Evolutionary conservation across 768 basidiomycete species (phyloP), one percentile per base, ranked within the genome.

Genomic region (Mycena metata): DNA sequence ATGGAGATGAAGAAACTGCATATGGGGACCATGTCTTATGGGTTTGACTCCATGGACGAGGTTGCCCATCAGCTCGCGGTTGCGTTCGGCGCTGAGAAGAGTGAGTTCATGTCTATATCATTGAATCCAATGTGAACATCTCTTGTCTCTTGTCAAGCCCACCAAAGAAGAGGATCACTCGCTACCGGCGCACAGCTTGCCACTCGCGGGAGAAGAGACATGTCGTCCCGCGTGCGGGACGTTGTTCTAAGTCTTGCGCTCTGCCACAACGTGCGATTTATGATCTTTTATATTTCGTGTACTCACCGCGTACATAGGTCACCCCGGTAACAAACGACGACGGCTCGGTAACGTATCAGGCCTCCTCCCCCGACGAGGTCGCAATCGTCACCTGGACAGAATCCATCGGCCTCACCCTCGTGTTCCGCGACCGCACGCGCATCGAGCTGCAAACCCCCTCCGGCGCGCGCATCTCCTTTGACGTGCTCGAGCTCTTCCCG

Each of bases 1-100:
- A 99, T 99, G 98, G 97, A 99, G 80, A 94, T 99, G 93, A 96
- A 92, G 84, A 99, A 98, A 78, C 83, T 99, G 33, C 98, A 99
- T 75, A 95, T 99, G 92, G 98, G 98, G 6, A 99, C 98, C 1
- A 95, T 98, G 88, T 96, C 95, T 0, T 99, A 96, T 75, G 96
- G 95, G 2, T 91, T 84, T 70, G 98, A 99, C 74, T 92, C 98
- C n/a, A 99, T 99, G 97, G 98, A 99, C 74, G 98, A 99, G 76
- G 95, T 99, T 24, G 88, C 91, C 2, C 94, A 95, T 82, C 95
- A 99, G 72, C 84, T 99, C n/a, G 88, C 90, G 16, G 83, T 90
- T 56, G 92, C 96, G 0, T 95, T 98, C 73, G 94, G 92, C 11
- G 85, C 82, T 11, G 88, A 92, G n/a, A 80, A 86, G 58, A 81